Base-by-base conservation (phyloP, 441 rosid species). In the Populus hybrid region DNA sequence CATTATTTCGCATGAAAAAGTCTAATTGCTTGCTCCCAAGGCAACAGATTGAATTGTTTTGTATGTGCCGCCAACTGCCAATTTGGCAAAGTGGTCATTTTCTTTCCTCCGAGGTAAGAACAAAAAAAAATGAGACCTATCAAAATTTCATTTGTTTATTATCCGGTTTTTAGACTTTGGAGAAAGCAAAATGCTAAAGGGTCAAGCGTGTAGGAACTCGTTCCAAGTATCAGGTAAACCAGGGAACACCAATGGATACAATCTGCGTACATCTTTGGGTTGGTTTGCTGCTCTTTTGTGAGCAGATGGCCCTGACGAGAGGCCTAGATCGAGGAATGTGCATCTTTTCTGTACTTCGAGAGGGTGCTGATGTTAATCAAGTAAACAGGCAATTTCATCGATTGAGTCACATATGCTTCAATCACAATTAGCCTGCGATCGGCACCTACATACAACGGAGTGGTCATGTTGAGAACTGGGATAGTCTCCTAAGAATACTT, bases 201-300 rank as follows among this genome's bases (percentile, higher is more conserved):
- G 88, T 88, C 86, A 91, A 61, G 89, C 80, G 18, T 76, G 81
- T 33, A 93, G 83, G 71, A 92, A 84, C 80, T 93, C 92, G 29
- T 93, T 93, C 98, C 90, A 93, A 0, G 89, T 88, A 72, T 90
- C 95, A 7, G 92, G 95, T 23, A 93, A 82, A 20, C 97, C 94
- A 0, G 97, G 97, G 14, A 93, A 72, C 97, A 92, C 95, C 97
- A 86, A 74, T 93, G 97, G 80, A 89, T 83, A 72, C 98, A 93
- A n/a, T 90, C 95, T 7, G 95, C 98, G 50, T 85, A 92, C 1
- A 84, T 85, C 23, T n/a, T n/a, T n/a, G 96, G 94, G 71, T 94
- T 88, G 18, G 91, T 93, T 79, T 88, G 80, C 74, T 94, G 98
- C 35, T 88, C 91, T 9, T 88, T 83, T 0, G 93, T 85, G 35